Base-by-base conservation (phyloP, 768 basidiomycete species). In the Trametes cinnabarina region DNA sequence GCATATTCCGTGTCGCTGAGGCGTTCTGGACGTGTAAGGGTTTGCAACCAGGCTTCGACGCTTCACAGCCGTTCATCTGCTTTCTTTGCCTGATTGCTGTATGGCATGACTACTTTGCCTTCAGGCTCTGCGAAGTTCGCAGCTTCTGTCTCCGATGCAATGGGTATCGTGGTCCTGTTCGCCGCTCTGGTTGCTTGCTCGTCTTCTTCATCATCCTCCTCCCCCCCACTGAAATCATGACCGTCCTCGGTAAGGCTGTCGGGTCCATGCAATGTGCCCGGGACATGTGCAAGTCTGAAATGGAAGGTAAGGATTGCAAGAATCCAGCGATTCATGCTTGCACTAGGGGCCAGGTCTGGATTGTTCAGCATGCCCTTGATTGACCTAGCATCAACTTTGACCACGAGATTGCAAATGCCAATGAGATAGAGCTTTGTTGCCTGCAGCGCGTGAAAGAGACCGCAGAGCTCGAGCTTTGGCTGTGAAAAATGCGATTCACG, bases 251-350 rank as follows among this genome's bases (percentile, higher is more conserved):
- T 67, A 0, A 75, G 53, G 3, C 71, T 71, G 53, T 77, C 73
- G 69, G 0, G 30, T 6, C 30, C 30, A 32, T 32, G 30, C 30
- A 11, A 32, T 6, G 30, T 32, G 6, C 30, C 30, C 30, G 74
- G 72, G 6, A 80, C 67, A 48, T 80, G 78, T 0, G 64, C 47
- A 0, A 78, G 51, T 2, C 62, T 62, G 62, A 76, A 74, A 37
- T 70, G 53, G 54, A 73, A 78, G 0, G 74, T 44, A 0, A 70
- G 60, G 15, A 79, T 76, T 0, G 57, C 71, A 0, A 68, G 67
- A 23, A 79, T 74, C 78, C 78, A 80, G 8, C 73, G 47, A 41
- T 79, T 79, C 2, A 77, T 69, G 0, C 71, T 58, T 2, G 73
- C 68, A 35, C 68, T 75, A 0, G 76, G 76, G 3, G 73, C 69